Evolutionary conservation across 768 basidiomycete genomes (phyloP).

Genomic region (Suillus cothurnatus): DNA sequence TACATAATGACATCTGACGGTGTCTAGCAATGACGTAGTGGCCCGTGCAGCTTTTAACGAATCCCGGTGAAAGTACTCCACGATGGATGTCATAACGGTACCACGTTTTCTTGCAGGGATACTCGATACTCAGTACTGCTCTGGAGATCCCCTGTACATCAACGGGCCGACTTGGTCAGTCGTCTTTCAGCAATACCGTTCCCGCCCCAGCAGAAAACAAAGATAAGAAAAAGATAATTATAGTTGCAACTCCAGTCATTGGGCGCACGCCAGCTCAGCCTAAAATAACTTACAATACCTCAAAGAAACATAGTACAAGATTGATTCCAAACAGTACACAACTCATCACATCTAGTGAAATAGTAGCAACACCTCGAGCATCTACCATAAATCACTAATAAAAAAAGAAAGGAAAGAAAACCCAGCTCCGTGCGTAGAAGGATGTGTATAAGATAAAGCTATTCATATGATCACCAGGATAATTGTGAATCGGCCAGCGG

Average conservation of each 20-base stretch:
- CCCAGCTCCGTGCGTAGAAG: slow-evolving; percentile 15
- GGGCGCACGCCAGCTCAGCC: neutral
- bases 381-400: slow-evolving; percentile 3
- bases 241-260: no score
- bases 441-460: slow-evolving; percentile 1
- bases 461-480: slow-evolving; percentile 27
- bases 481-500: slow-evolving; percentile 36
- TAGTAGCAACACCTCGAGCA: neutral
- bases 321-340: slow-evolving; percentile 4
- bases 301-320: neutral
- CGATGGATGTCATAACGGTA: neutral
- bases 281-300: neutral
- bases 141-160: neutral
- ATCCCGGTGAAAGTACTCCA: neutral
- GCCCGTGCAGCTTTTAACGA: neutral
- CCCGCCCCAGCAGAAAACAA: neutral
- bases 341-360: slow-evolving; percentile 1
- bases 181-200: neutral
- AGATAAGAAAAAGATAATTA: neutral
- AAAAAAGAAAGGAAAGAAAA: slow-evolving; percentile 6
- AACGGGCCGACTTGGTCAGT: neutral
- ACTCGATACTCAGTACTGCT: neutral
- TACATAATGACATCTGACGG: neutral
- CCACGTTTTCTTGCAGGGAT: neutral
- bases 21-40: neutral